Evolutionary conservation across 352 stramenopile species (phyloP), one percentile per base, ranked within the genome.

Genomic region (Blastocystis sp.): DNA sequence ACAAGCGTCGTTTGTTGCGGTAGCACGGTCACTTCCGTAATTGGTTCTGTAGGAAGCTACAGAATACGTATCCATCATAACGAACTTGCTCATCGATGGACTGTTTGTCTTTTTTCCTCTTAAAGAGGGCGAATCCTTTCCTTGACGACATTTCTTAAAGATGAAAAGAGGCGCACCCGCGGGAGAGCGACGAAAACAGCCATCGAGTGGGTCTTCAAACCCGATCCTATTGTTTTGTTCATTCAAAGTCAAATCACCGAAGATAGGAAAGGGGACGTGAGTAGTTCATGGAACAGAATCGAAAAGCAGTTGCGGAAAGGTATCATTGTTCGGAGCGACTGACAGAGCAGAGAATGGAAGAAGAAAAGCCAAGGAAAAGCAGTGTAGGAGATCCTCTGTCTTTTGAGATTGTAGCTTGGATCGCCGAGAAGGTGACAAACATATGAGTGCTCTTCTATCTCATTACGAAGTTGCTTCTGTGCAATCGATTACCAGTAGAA

Each of bases 41-140:
- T 76, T 76, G 21, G 24, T 27, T 27, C 36, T 8, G 29, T 16
- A 32, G 9, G 18, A 14, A 53, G n/a, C 36, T 76, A 32, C 36
- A 14, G n/a, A n/a, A n/a, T n/a, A n/a, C n/a, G n/a, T n/a, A n/a
- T n/a, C n/a, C n/a, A n/a, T n/a, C n/a, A n/a, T n/a, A n/a, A n/a
- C n/a, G n/a, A n/a, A n/a, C n/a, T n/a, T n/a, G n/a, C n/a, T n/a
- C n/a, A n/a, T n/a, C n/a, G n/a, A n/a, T n/a, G n/a, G n/a, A n/a
- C n/a, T n/a, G n/a, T n/a, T 78, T 78, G 1, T 34, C 44, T n/a
- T 81, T 64, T 32, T 63, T 81, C 27, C 56, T 61, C 11, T 51
- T 48, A 42, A 81, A 81, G 18, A 81, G 51, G 29, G 32, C 42
- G 40, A 81, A 81, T 21, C 69, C 69, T 29, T 81, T 81, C 29